Base-by-base conservation (phyloP, 1,284 basidiomycete genomes). In the Sanghuangporus sanghuang region DNA sequence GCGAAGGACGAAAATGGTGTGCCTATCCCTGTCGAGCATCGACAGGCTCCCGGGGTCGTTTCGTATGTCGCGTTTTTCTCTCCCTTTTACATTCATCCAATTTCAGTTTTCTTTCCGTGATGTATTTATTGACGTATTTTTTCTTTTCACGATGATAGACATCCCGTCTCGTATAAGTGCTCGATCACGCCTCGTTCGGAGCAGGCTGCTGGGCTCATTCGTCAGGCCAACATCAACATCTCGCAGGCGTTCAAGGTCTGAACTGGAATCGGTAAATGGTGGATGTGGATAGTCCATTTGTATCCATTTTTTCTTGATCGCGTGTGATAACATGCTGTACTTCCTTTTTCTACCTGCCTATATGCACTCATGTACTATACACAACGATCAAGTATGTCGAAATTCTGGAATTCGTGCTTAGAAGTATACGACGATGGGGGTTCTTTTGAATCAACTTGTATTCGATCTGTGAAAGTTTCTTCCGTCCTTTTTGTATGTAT, bases 81-180 rank as follows among this genome's bases (percentile, higher is more conserved):
- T 27, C 21, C 23, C 3, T 23, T 27, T n/a, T 52, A 8, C 16
- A 18, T 46, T 6, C 16, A 46, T n/a, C 12, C 21, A 18, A n/a
- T 18, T 46, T 5, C 9, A 14, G 7, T n/a, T 5, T 46, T 18
- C 21, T 2, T 46, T 16, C 4, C 14, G 44, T 14, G 16, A n/a
- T n/a, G 1, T 6, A 7, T 46, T 46, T 7, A 3, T 7, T 46
- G 16, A 18, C 14, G 16, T n/a, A 18, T 14, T n/a, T 6, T 16
- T 16, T 14, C 8, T 16, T 18, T 1, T 46, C 44, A n/a, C 44
- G 16, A 12, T n/a, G 8, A 38, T 23, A 64, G 63, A 32, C 49
- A 48, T 16, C 63, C 63, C 4, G 56, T 49, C 39, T 18, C 39
- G 9, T 64, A 48, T 21, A 44, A 56, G 23, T 64, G 63, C 48